Evolutionary conservation across 139 green algal genomes (phyloP), one percentile per base, ranked within the genome.

Genomic region (Closterium sp.): DNA sequence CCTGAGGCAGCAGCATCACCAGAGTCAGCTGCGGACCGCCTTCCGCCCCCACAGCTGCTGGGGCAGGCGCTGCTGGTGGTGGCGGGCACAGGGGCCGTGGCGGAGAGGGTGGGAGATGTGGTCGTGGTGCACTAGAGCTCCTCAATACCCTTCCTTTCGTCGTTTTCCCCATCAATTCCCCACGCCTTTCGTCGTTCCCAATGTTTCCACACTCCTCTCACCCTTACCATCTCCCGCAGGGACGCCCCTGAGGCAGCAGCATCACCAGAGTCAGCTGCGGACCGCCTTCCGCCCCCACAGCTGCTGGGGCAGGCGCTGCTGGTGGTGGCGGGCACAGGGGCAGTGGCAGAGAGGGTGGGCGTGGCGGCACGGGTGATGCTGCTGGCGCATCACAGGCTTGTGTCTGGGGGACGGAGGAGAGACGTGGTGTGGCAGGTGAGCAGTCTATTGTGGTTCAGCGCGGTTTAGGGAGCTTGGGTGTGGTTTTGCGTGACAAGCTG

Each of bases 401-500:
- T 94, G 10, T 89, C 84, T 13, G 24, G 31, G 19, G 92, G 89
- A 4, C 13, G 19, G 21, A 70, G n/a, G 28, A 90, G n/a, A 27
- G 31, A 31, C 30, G 24, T 31, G 6, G 90, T 93, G 22, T 93
- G 90, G 90, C 50, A 93, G 90, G 90, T 93, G 88, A 31, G 29
- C 84, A 32, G 2, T 38, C 6, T 31, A 31, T 13, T 79, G 62
- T 13, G 4, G 4, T 79, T 79, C 17, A 24, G 62, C 27, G 62
- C 19, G 17, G 62, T 79, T 79, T 24, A 79, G 62, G 2, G 62
- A 24, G 10, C 24, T 79, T 27, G 62, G 17, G 19, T 79, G 62
- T 93, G 22, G 89, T 93, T 21, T 27, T 30, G 19, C 17, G 89
- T n/a, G 89, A 2, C 27, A 22, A 91, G 9, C 28, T 89, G 42